A percentile compares a stretch with the other conserved stretches of the same genome.
Evolutionary conservation across 2,329 filamentous ascomycete genomes (phyloP).

Genomic region (Exophiala spinifera): DNA sequence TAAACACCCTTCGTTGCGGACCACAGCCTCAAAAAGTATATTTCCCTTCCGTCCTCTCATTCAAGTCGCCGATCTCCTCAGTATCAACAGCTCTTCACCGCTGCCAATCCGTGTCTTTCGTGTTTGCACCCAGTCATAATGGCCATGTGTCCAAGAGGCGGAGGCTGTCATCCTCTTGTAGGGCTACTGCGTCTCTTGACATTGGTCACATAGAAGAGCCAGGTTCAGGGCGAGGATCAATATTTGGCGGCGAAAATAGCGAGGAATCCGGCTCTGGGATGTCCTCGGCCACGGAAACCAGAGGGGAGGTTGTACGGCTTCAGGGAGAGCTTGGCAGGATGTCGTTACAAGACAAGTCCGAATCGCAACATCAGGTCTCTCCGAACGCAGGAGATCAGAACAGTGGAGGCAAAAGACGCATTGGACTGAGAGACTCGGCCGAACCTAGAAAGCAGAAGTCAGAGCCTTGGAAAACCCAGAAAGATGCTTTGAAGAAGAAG

Average conservation of each 20-base stretch:
- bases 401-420: constrained; percentile 2
- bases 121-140: no score
- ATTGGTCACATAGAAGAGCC: no score
- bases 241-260: not conserved
- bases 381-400: not conserved
- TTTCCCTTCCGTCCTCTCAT: not conserved
- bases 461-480: constrained; percentile 71
- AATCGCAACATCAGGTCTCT: not conserved
- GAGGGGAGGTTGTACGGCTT: not conserved
- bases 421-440: constrained; percentile 11
- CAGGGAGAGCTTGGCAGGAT: not conserved
- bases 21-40: constrained; percentile 4
- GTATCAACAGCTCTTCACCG: no score
- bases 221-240: no score
- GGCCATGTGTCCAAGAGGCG: not conserved
- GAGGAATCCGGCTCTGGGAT: not conserved
- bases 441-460: constrained; percentile 8
- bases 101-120: no score
- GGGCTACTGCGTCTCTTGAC: no score
- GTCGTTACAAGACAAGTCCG: not conserved
- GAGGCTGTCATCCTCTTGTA: not conserved
- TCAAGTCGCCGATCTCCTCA: not conserved
- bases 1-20: not conserved
- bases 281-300: not conserved
- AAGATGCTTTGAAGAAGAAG: constrained; percentile 70